These are phyloP conservation scores for Penicillium sp. DNA, from an alignment of 2,329 filamentous ascomycete species.

Conservation along the genomic window DNA sequence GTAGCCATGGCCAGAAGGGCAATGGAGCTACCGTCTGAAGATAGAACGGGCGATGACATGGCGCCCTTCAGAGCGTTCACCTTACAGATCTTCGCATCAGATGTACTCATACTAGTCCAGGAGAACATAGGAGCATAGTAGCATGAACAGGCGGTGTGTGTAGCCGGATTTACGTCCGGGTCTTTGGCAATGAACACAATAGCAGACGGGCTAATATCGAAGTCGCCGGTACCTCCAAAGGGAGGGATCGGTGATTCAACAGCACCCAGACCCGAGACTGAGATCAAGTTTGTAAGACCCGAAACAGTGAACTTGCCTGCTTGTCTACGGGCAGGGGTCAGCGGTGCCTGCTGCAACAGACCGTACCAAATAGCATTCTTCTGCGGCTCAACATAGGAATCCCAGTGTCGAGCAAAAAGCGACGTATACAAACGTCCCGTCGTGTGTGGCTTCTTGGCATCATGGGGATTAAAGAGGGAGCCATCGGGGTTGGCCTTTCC, in stretches of 20 bases:
- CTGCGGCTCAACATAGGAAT: constrained; percentile 47
- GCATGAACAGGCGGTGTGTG: constrained; percentile 44
- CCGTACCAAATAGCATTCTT: constrained; percentile 49
- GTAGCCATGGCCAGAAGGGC: constrained; percentile 42
- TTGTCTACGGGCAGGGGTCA: constrained; percentile 34
- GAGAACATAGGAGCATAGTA: constrained; percentile 45
- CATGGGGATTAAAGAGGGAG: constrained; percentile 48
- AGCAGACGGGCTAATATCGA: constrained; percentile 44
- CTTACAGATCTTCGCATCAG: constrained; percentile 31
- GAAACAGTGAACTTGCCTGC: constrained; percentile 39
- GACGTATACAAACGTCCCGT: constrained; percentile 48
- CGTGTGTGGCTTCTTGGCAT: constrained; percentile 43
- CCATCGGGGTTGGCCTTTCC: constrained; percentile 47
- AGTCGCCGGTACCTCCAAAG: constrained; percentile 45
- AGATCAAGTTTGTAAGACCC: constrained; percentile 42
- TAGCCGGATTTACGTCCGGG: constrained; percentile 42
- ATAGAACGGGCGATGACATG: constrained; percentile 43
- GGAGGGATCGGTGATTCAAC: constrained; percentile 47
- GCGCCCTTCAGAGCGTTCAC: constrained; percentile 39
- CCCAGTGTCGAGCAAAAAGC: constrained; percentile 52
- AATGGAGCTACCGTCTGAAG: constrained; percentile 42
- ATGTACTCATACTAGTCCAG: constrained; percentile 33
- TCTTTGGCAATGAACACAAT: constrained; percentile 47
- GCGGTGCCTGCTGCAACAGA: constrained; percentile 39
- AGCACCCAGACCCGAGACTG: constrained; percentile 35